Evolutionary conservation across 2,329 filamentous ascomycete species (phyloP).

Genomic region (Trichoderma sp.): DNA sequence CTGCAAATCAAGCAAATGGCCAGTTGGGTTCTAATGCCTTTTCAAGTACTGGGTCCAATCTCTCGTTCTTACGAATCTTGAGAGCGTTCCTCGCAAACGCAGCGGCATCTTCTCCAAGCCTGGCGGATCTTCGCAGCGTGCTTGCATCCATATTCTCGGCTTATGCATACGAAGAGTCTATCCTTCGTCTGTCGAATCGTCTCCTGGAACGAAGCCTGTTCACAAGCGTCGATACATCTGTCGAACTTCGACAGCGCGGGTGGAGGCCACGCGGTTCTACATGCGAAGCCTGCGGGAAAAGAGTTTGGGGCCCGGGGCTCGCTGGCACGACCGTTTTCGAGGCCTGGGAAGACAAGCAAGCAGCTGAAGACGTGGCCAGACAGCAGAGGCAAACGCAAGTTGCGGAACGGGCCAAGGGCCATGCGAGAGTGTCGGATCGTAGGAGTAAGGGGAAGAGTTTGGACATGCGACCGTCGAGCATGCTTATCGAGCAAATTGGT

Average conservation of each 20-base stretch:
- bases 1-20: conserved; percentile 49
- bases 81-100: conserved; percentile 84
- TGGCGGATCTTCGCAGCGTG: conserved; percentile 82
- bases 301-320: conserved; percentile 86
- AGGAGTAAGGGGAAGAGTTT: conserved; percentile 45
- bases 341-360: conserved; percentile 69
- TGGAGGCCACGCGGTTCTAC: conserved; percentile 85
- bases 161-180: conserved; percentile 91
- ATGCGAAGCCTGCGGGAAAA: conserved; percentile 79
- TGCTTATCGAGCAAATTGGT: conserved; percentile 34
- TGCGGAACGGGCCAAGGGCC: conserved; percentile 39
- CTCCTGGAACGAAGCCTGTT: conserved; percentile 89
- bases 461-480: conserved; percentile 41
- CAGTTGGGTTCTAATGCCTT: conserved; percentile 34
- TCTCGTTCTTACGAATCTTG: conserved; percentile 84
- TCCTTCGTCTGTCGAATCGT: conserved; percentile 78
- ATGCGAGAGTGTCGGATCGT: conserved; percentile 30
- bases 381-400: conserved; percentile 40
- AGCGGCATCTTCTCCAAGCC: conserved; percentile 74
- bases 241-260: conserved; percentile 72
- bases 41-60: conserved; percentile 48
- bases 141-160: conserved; percentile 88
- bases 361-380: conserved; percentile 44
- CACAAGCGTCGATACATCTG: conserved; percentile 71
- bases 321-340: conserved; percentile 69